These are phyloP conservation scores for Castanospermum australe DNA, from an alignment of 306 rosid genomes.

Conservation along the genomic window DNA sequence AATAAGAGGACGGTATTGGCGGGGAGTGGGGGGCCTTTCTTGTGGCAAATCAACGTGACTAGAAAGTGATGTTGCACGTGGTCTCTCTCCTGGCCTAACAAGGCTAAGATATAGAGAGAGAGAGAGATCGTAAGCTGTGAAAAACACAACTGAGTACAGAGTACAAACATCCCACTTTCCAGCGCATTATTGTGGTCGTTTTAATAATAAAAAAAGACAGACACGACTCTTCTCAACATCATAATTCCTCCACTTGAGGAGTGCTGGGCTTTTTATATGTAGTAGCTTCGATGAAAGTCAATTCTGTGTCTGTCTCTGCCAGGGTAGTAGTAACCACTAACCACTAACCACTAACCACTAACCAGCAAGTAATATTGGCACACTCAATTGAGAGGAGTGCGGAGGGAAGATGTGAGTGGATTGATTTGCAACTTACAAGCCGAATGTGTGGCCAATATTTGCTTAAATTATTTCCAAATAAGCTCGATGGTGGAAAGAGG, in stretches of 20 bases:
- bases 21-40: conserved; percentile 34
- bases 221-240: neutral
- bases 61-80: conserved; percentile 43
- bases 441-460: too few relatives aligned
- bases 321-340: too few relatives aligned
- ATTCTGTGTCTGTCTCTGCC: neutral
- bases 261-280: neutral
- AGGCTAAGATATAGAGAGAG: neutral
- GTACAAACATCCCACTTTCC: neutral
- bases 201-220: too few relatives aligned
- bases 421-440: too few relatives aligned
- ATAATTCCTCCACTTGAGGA: neutral
- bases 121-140: neutral
- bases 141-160: neutral
- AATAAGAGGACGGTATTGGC: neutral
- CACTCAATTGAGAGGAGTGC: too few relatives aligned
- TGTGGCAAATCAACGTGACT: conserved; percentile 35
- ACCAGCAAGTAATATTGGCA: too few relatives aligned
- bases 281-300: neutral
- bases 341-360: too few relatives aligned
- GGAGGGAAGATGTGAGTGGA: too few relatives aligned
- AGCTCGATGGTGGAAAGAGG: too few relatives aligned
- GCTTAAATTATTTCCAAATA: too few relatives aligned
- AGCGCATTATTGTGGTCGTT: neutral
- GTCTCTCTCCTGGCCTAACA: neutral